These are phyloP conservation scores for Vaccinium macrocarpon DNA, from an alignment of 148 eudicot genomes.

Conservation along the genomic window DNA sequence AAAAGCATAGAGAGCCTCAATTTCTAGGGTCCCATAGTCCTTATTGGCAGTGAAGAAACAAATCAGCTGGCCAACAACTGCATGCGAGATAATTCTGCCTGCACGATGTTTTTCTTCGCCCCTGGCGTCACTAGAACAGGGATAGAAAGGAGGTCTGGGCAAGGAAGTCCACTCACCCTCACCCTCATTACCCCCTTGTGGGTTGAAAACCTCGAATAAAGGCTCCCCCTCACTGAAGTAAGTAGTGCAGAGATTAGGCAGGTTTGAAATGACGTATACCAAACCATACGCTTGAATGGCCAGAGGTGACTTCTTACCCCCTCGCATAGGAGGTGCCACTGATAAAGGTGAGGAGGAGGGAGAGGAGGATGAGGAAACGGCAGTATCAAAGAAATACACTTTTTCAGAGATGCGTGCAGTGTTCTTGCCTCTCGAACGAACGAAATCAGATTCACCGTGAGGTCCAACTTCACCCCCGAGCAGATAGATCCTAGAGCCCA, in stretches of 20 bases:
- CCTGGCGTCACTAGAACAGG: background rate
- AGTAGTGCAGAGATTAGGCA: background rate
- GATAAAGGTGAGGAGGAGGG: background rate
- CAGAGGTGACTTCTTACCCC: background rate
- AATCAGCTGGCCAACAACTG: background rate
- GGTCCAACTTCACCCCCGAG: background rate
- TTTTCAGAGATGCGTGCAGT: background rate
- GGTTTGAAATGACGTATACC: background rate
- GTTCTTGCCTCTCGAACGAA: background rate
- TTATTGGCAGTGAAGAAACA: background rate
- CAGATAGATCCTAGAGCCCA: background rate
- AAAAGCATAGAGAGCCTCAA: background rate
- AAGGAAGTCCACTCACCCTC: background rate
- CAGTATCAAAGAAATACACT: background rate
- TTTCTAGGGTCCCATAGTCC: background rate
- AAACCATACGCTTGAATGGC: background rate
- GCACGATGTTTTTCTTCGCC: background rate
- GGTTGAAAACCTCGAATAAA: background rate
- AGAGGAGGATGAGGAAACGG: background rate
- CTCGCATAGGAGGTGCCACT: background rate
- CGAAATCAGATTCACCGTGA: background rate
- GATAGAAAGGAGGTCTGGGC: background rate
- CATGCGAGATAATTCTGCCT: background rate
- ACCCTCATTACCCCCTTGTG: background rate
- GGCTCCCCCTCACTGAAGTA: background rate